Evolutionary conservation across 2,329 filamentous ascomycete genomes (phyloP).

Genomic region (Boeremia lycopersici): DNA sequence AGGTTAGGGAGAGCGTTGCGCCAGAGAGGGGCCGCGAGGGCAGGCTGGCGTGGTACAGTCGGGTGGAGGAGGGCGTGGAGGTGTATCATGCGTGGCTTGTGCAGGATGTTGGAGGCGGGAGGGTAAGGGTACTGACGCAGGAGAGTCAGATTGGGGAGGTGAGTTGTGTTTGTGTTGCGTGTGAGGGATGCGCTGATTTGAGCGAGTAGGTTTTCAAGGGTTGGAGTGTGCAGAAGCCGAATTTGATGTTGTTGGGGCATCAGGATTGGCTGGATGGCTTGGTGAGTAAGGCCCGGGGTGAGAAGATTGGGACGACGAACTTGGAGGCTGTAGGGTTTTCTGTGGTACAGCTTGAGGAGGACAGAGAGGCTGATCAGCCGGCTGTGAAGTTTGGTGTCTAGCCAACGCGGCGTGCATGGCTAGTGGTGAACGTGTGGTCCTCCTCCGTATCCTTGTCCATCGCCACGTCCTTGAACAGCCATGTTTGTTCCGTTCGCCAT

Average conservation of each 20-base stretch:
- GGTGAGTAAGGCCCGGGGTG: slow-evolving; percentile 32
- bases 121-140: slow-evolving; percentile 46
- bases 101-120: slow-evolving; percentile 37
- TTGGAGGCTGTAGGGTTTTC: slow-evolving; percentile 26
- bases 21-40: slow-evolving; percentile 27
- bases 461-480: background rate
- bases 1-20: slow-evolving; percentile 19
- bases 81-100: slow-evolving; percentile 48
- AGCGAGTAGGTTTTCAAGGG: slow-evolving; percentile 25
- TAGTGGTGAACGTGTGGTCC: background rate
- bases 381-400: slow-evolving; percentile 1
- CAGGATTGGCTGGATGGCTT: slow-evolving; percentile 48
- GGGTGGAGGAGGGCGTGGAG: slow-evolving; percentile 32
- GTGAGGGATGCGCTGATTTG: background rate
- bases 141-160: slow-evolving; percentile 43
- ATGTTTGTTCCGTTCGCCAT: background rate
- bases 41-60: slow-evolving; percentile 26
- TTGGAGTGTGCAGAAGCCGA: slow-evolving; percentile 37
- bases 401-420: background rate
- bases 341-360: slow-evolving; percentile 2
- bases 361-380: background rate
- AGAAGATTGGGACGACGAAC: slow-evolving; percentile 26
- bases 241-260: slow-evolving; percentile 46
- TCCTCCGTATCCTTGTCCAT: background rate
- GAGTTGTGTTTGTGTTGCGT: background rate